Evolutionary conservation across 179 eudicot genomes (phyloP).

Genomic region (Beta macrorhiza): DNA sequence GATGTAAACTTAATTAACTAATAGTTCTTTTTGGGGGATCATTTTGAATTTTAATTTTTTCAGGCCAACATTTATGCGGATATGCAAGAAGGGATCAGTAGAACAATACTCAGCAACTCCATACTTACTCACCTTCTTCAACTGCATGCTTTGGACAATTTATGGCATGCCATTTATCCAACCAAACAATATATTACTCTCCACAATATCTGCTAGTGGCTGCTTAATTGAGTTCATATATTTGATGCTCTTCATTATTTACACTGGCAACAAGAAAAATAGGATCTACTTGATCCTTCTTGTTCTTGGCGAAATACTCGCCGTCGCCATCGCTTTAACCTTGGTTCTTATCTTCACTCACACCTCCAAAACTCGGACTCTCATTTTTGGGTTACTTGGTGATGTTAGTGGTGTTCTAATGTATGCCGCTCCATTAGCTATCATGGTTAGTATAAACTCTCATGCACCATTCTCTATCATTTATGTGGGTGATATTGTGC

Average conservation of each 20-base stretch:
- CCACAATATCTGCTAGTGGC: conserved; percentile 68
- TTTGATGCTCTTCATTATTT: conserved; percentile 48
- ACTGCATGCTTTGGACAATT: conserved; percentile 67
- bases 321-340: conserved; percentile 35
- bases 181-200: conserved; percentile 56
- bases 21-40: not conserved
- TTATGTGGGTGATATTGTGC: no score
- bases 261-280: conserved; percentile 40
- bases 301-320: conserved; percentile 36
- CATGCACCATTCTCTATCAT: no score
- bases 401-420: conserved; percentile 53
- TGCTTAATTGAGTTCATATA: conserved; percentile 55
- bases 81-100: conserved; percentile 77
- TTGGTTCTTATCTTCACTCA: conserved; percentile 46
- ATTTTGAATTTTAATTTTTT: not conserved
- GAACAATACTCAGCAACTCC: conserved; percentile 76
- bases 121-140: conserved; percentile 61
- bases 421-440: conserved; percentile 79
- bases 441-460: conserved; percentile 58
- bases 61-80: conserved; percentile 82
- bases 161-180: conserved; percentile 84
- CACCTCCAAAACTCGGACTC: conserved; percentile 42
- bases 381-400: conserved; percentile 58
- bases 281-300: conserved; percentile 37
- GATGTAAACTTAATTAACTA: conserved; percentile 4